These are phyloP conservation scores for Suillus subalutaceus DNA, from an alignment of 768 basidiomycete species.

Conservation along the genomic window DNA sequence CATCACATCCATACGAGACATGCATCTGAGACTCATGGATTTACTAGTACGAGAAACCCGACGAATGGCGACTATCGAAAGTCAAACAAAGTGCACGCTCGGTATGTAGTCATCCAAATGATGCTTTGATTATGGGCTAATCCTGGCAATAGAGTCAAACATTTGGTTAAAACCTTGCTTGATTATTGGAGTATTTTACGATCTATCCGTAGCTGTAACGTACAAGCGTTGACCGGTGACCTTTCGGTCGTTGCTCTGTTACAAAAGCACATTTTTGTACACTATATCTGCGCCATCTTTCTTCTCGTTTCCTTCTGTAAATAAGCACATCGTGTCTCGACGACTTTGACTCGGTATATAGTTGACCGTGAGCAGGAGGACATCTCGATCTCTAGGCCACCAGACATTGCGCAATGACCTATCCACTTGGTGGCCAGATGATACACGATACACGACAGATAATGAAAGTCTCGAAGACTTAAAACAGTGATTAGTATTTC, in stretches of 20 bases:
- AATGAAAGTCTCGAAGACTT: constrained; percentile 7
- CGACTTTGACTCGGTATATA: too few species aligned
- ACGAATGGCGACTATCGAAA: constrained; percentile 94
- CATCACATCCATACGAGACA: not conserved
- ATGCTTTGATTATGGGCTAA: not conserved
- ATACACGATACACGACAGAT: not conserved
- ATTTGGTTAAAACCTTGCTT: constrained; percentile 59
- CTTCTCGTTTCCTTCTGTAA: too few species aligned
- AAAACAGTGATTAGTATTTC: not conserved
- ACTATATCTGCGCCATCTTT: too few species aligned
- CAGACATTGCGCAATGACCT: not conserved
- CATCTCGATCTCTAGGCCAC: too few species aligned
- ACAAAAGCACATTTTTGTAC: too few species aligned
- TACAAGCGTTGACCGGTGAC: too few species aligned
- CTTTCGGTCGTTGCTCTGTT: too few species aligned
- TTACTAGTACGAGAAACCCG: constrained; percentile 77
- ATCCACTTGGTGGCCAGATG: not conserved
- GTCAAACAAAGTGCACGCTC: constrained; percentile 90
- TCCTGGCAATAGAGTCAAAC: constrained; percentile 72
- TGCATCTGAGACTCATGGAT: constrained; percentile 9
- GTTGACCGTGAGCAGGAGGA: too few species aligned
- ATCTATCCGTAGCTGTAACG: constrained; percentile 10
- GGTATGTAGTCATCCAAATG: constrained; percentile 39
- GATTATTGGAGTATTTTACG: not conserved
- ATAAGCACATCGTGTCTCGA: too few species aligned